Base-by-base conservation (phyloP, 2,329 filamentous ascomycete species). In the Fusarium pilosicola region DNA sequence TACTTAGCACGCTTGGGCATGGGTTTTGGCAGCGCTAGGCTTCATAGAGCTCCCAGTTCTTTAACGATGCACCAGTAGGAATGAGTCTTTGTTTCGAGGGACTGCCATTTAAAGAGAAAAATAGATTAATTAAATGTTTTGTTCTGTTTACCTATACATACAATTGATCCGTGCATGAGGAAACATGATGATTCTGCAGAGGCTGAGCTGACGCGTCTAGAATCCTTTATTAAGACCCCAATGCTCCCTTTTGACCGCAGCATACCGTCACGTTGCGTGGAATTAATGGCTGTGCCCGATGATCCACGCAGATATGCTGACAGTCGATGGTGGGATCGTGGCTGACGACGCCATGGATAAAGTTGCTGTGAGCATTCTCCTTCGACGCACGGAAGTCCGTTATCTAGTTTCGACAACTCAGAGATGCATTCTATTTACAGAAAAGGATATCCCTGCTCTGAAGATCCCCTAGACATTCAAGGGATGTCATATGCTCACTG, bases 221-320 rank as follows among this genome's bases (percentile, higher is more conserved):
- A 30, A 48, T 39, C 51, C 30, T 26, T 28, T 65, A 57, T 54
- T 72, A 58, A 65, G 55, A 34, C 36, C 49, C 49, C 36, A 57
- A 56, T 65, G 39, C 41, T 62, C 38, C 38, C 26, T 59, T 60
- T 15, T n/a, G 46, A 57, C 55, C 54, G 54, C 42, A 34, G 30
- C 62, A 65, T 70, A 26, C 24, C 28, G 14, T 26, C 34, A 26
- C 39, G 26, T 46, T 70, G 56, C 42, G 51, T 67, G 39, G 32
- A 41, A 54, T 56, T 42, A 41, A 61, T 46, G 71, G 68, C 70
- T 73, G 64, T 72, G 71, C 39, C 44, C 39, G 46, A 45, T 71
- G 52, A 72, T 74, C 62, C 52, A 44, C 52, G 67, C 63, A 59
- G 60, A 24, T 61, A 74, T 69, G 71, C 71, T 74, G 71, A 73